A percentile compares a stretch with the other conserved stretches of the same genome.
These are phyloP conservation scores for Lentinula edodes DNA, from an alignment of 768 basidiomycete genomes.

Conservation along the genomic window DNA sequence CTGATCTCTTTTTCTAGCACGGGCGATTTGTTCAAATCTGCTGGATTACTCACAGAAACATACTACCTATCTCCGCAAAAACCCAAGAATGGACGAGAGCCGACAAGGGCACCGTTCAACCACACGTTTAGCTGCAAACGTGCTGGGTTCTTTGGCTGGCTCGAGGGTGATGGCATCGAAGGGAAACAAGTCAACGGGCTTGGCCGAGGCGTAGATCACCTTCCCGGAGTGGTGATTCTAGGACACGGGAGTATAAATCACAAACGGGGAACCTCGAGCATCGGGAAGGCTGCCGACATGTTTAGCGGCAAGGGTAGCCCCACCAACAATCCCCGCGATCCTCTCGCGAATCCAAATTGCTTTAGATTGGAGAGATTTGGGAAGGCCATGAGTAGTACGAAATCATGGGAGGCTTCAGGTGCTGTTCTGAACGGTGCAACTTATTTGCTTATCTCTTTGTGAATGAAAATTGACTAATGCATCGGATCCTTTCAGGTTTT, in stretches of 20 bases:
- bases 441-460: neutral
- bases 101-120: conserved; percentile 63
- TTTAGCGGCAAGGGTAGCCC: neutral
- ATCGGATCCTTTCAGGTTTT: conserved; percentile 29
- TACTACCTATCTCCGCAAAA: conserved; percentile 34
- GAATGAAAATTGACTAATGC: neutral
- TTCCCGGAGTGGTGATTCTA: conserved; percentile 11
- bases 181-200: conserved; percentile 7
- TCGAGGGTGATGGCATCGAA: conserved; percentile 47
- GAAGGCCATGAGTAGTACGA: conserved; percentile 70
- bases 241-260: neutral
- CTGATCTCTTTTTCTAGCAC: conserved; percentile 34
- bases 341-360: conserved; percentile 25
- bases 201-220: conserved; percentile 15
- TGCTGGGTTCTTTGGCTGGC: conserved; percentile 65
- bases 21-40: conserved; percentile 73
- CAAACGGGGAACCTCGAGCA: conserved; percentile 2
- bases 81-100: conserved; percentile 31
- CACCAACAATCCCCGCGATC: neutral
- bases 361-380: conserved; percentile 66
- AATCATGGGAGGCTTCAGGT: conserved; percentile 63
- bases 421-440: conserved; percentile 49
- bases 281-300: conserved; percentile 5
- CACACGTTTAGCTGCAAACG: conserved; percentile 51
- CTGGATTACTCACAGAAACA: conserved; percentile 70